phyloP scores from a whole-genome alignment of 257 asterid species.

The Plantago ovata region DNA sequence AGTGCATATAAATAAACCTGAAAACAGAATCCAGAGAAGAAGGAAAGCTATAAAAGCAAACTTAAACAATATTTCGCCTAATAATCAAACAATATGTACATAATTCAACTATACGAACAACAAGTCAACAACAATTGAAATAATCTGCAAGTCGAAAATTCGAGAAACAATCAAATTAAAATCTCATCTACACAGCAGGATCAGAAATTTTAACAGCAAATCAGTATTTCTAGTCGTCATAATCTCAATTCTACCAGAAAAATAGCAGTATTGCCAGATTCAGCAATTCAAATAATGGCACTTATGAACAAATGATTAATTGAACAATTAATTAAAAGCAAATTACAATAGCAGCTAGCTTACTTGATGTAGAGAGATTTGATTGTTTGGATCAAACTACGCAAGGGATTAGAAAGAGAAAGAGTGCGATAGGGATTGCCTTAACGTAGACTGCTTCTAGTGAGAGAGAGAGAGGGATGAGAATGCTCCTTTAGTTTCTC shows the following conservation, averaged over 20 bases:
- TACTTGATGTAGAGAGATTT: no score
- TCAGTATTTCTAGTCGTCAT: neutral
- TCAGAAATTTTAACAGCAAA: neutral
- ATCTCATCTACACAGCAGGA: neutral
- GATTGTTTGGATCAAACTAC: no score
- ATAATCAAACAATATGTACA: neutral
- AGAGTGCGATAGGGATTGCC: no score
- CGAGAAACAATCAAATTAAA: no score
- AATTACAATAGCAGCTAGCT: neutral
- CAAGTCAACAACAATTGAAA: neutral
- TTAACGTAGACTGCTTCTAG: no score
- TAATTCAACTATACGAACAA: neutral
- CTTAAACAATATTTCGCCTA: neutral
- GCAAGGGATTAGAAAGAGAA: no score
- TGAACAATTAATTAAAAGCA: constrained; percentile 1
- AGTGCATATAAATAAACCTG: constrained; percentile 12
- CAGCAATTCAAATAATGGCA: neutral
- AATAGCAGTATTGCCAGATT: neutral
- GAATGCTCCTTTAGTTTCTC: no score
- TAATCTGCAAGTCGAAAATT: neutral
- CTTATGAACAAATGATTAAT: constrained; percentile 9
- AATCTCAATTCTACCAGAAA: neutral
- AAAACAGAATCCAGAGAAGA: neutral
- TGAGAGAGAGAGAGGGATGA: no score
- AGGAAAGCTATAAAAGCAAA: no score